phyloP scores from a whole-genome alignment of 2,329 filamentous ascomycete genomes.

The Nemania bipapillata region DNA sequence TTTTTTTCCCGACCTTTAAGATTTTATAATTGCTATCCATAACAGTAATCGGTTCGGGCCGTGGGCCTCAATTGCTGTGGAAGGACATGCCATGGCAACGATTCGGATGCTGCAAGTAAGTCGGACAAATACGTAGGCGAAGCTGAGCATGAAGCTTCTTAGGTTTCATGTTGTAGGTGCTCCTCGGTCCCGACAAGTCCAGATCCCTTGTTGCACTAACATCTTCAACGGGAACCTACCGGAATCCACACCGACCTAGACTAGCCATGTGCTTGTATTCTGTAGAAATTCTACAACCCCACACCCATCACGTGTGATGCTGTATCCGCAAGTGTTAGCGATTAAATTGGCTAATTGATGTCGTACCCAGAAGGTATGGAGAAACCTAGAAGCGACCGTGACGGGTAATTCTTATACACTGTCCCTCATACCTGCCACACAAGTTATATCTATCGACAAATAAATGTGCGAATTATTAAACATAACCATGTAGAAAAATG shows the following conservation, averaged over 20 bases:
- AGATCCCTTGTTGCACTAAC: neutral
- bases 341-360: too few species aligned
- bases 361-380: too few species aligned
- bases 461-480: too few species aligned
- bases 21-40: neutral
- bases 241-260: neutral
- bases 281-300: neutral
- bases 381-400: too few species aligned
- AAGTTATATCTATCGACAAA: too few species aligned
- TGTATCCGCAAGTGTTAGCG: too few species aligned
- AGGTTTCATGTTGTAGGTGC: constrained; percentile 1
- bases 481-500: too few species aligned
- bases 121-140: constrained; percentile 2
- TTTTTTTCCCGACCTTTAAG: neutral
- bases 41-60: neutral
- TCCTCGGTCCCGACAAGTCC: constrained; percentile 26
- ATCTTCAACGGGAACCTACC: constrained; percentile 1
- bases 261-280: neutral
- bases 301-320: too few species aligned
- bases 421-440: too few species aligned
- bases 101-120: too few species aligned
- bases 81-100: neutral
- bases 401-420: too few species aligned
- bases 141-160: constrained; percentile 10
- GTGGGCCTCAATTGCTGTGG: neutral